Percentiles rank a stretch among this genome's conserved stretches.
These are phyloP conservation scores for Sordaria brevicollis DNA, from an alignment of 495 filamentous ascomycete genomes.

Conservation along the genomic window DNA sequence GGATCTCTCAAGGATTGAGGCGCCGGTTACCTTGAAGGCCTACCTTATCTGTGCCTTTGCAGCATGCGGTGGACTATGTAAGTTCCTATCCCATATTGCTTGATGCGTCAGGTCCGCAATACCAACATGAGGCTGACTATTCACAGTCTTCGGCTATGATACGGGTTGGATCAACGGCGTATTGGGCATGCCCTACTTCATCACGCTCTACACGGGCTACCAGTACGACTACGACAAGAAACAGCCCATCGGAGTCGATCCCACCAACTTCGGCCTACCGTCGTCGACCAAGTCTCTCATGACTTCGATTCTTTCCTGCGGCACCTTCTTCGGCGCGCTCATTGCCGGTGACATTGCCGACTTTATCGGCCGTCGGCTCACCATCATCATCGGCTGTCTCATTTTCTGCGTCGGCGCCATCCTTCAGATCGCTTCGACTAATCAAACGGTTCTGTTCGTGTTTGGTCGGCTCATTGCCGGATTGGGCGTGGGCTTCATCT, in stretches of 20 bases:
- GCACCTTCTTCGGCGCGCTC: slow-evolving; percentile 67
- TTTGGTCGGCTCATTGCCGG: slow-evolving; percentile 60
- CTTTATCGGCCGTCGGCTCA: slow-evolving; percentile 54
- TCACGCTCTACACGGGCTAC: slow-evolving; percentile 53
- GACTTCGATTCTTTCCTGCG: slow-evolving; percentile 61
- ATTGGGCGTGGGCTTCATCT: slow-evolving; percentile 63
- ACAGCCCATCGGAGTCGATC: slow-evolving; percentile 23
- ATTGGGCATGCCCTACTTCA: slow-evolving; percentile 43
- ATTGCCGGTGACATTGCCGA: slow-evolving; percentile 61
- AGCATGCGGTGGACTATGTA: slow-evolving; percentile 52
- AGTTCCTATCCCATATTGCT: not conserved
- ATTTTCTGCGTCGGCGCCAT: slow-evolving; percentile 55
- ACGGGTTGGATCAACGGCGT: slow-evolving; percentile 56
- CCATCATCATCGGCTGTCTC: slow-evolving; percentile 53
- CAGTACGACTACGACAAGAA: slow-evolving; percentile 44
- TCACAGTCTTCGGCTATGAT: slow-evolving; percentile 49
- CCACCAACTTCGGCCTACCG: slow-evolving; percentile 17
- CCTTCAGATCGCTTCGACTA: slow-evolving; percentile 41
- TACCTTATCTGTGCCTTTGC: slow-evolving; percentile 59
- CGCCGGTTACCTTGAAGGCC: slow-evolving; percentile 54
- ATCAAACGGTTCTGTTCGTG: slow-evolving; percentile 38
- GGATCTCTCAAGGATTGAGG: slow-evolving; percentile 46
- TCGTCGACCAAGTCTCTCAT: slow-evolving; percentile 50
- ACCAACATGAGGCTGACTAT: not conserved
- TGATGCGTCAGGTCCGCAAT: not conserved